Conservation (phyloP, 2,329 filamentous ascomycete species). For the Ilyonectria destructans region DNA sequence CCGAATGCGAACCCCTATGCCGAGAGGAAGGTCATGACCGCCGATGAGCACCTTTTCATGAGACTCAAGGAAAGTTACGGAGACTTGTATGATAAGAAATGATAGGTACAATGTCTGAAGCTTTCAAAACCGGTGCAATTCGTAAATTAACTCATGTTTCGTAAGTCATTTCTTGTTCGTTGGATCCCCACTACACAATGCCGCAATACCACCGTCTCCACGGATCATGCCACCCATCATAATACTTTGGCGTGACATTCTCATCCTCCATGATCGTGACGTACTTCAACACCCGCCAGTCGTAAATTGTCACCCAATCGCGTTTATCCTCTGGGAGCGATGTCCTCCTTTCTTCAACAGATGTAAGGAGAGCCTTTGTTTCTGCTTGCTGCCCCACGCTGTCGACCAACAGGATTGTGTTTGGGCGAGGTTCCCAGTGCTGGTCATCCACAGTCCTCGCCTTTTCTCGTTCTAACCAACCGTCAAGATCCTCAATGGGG, state of each 20-base stretch:
- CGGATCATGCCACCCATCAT: constrained; percentile 57
- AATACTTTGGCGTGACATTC: constrained; percentile 51
- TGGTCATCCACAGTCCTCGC: neutral
- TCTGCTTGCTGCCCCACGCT: constrained; percentile 51
- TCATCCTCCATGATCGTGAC: constrained; percentile 59
- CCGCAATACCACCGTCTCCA: constrained; percentile 64
- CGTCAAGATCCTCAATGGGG: constrained; percentile 54
- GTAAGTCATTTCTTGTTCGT: neutral
- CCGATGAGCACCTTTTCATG: constrained; percentile 76
- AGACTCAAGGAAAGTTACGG: constrained; percentile 73
- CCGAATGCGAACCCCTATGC: constrained; percentile 64
- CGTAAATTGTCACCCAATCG: constrained; percentile 61
- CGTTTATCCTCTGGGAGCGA: constrained; percentile 48
- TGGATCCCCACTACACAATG: constrained; percentile 52
- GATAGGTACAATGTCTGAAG: constrained; percentile 27
- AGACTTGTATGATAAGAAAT: constrained; percentile 66
- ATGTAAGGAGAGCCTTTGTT: constrained; percentile 54
- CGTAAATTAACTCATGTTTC: neutral
- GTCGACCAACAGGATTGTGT: constrained; percentile 62
- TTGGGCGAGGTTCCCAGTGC: constrained; percentile 5
- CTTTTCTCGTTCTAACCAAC: constrained; percentile 52
- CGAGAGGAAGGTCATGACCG: constrained; percentile 72
- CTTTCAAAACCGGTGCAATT: too few species aligned
- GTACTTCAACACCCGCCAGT: constrained; percentile 64
- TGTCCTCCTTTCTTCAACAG: constrained; percentile 52